Conservation (phyloP, 352 stramenopile genomes). For the Saprolegnia diclina region DNA sequence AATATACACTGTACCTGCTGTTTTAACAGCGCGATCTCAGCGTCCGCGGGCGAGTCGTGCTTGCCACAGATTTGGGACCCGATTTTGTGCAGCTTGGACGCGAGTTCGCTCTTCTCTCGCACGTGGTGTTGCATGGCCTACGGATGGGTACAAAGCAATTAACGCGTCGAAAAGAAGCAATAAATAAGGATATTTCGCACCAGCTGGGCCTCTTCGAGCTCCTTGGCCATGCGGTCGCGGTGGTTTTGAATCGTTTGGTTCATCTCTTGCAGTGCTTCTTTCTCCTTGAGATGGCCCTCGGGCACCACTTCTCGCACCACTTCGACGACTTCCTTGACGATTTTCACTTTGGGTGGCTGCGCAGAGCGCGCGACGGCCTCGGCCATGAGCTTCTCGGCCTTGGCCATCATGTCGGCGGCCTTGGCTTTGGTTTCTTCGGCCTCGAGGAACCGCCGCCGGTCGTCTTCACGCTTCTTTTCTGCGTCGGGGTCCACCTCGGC, state of each 20-base stretch:
- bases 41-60: constrained; percentile 34
- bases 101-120: constrained; percentile 54
- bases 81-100: constrained; percentile 70
- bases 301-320: constrained; percentile 70
- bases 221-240: constrained; percentile 61
- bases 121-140: constrained; percentile 56
- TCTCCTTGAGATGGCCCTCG: constrained; percentile 55
- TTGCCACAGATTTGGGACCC: constrained; percentile 65
- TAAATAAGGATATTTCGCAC: background rate
- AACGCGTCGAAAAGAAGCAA: no score
- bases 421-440: constrained; percentile 51
- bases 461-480: constrained; percentile 4
- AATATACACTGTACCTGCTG: constrained; percentile 37
- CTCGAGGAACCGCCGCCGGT: background rate
- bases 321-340: constrained; percentile 54
- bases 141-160: background rate
- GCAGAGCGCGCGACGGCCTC: constrained; percentile 43
- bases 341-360: constrained; percentile 38
- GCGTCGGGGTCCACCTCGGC: constrained; percentile 25
- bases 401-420: constrained; percentile 70
- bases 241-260: constrained; percentile 64
- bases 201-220: constrained; percentile 61
- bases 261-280: constrained; percentile 53
- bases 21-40: constrained; percentile 68
- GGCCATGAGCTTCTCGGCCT: constrained; percentile 57